Evolutionary conservation across 148 eudicot species (phyloP), one percentile per base, ranked within the genome.

Genomic region (Cornus controversa): DNA sequence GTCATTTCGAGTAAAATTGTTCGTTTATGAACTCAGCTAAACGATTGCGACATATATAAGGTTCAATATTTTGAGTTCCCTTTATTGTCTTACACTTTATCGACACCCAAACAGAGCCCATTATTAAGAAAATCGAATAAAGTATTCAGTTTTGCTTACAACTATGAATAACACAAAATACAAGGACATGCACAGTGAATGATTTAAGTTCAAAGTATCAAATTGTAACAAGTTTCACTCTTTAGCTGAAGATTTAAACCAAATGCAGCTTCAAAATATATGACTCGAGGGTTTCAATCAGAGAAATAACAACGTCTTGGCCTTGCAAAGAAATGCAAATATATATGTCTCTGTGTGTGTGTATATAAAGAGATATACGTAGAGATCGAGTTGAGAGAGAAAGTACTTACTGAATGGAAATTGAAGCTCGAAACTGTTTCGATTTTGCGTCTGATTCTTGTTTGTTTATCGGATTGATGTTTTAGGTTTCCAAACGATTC

Each of bases 211-310:
- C 8, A 70, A 70, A 23, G 29, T 15, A 26, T 26, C 2, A n/a
- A 69, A 69, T 36, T 24, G 10, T 10, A 10, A 2, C 1, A 42
- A 37, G 22, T 15, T 13, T 67, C 15, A 67, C 13, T 64, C n/a
- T 24, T 54, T 20, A 10, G 18, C 10, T 34, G 22, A 34, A 58
- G 14, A 9, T n/a, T 73, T 8, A 31, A 23, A 58, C 22, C 25
- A 24, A 73, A 62, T 60, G 68, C 53, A 73, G 14, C 67, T 1
- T 37, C 2, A 62, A 60, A 60, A 11, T 13, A 25, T 31, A 1
- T 50, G 27, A 31, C n/a, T 34, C 65, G n/a, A 73, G 76, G 76
- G 76, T 62, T 73, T 29, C 1, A n/a, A 34, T 23, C 4, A 14
- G 5, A 37, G 13, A 53, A 27, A 31, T 37, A 9, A 8, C 26